phyloP scores from a whole-genome alignment of 495 filamentous ascomycete species.

The Neurospora sp. region DNA sequence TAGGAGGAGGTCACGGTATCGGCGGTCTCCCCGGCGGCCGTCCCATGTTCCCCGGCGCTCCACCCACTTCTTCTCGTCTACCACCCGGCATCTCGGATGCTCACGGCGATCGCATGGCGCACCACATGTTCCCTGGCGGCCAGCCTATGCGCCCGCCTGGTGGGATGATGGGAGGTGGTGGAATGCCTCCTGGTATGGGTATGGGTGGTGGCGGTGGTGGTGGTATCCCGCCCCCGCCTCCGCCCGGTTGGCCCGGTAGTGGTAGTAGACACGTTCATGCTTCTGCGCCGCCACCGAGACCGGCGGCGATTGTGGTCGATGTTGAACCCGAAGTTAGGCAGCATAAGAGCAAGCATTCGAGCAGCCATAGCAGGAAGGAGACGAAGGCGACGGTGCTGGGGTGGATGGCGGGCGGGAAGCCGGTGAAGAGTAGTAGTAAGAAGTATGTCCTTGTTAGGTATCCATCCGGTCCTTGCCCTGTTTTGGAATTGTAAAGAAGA shows the following conservation, averaged over 20 bases:
- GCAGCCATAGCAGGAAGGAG: conserved; percentile 4
- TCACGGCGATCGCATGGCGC: background rate
- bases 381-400: conserved; percentile 20
- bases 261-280: background rate
- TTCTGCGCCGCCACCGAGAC: background rate
- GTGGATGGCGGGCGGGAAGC: conserved; percentile 27
- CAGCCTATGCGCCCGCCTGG: background rate
- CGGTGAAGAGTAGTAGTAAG: conserved; percentile 23
- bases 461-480: too few relatives aligned
- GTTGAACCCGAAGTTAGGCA: background rate
- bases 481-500: too few relatives aligned
- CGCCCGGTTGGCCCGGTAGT: background rate
- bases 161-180: background rate
- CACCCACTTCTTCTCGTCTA: background rate
- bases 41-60: background rate
- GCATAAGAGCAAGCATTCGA: background rate
- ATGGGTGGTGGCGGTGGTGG: background rate
- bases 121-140: background rate
- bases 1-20: background rate
- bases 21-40: background rate
- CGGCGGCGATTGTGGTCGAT: background rate
- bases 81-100: background rate
- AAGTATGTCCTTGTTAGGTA: conserved; percentile 18
- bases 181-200: background rate
- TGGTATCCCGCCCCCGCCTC: background rate